Evolutionary conservation across 2,329 filamentous ascomycete genomes (phyloP).

Genomic region (Apiospora hydei): DNA sequence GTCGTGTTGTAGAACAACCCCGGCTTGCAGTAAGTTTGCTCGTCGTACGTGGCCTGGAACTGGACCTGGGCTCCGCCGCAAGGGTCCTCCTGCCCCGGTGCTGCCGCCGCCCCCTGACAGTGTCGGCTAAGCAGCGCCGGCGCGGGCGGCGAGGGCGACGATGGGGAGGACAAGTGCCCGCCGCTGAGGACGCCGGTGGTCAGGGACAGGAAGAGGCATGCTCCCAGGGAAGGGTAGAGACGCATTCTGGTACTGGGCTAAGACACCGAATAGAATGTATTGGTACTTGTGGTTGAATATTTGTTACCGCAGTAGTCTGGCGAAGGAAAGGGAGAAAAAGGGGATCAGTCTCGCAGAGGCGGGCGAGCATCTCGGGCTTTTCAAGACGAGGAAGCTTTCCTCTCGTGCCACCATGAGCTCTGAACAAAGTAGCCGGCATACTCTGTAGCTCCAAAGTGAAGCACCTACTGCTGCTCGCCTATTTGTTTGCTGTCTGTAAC

Average conservation of each 20-base stretch:
- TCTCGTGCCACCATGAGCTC: neutral
- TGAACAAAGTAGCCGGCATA: neutral
- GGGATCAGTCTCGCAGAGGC: neutral
- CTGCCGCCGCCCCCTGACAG: neutral
- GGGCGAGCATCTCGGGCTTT: neutral
- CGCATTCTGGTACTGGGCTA: neutral
- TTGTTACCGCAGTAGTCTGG: too few relatives aligned
- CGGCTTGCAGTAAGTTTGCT: neutral
- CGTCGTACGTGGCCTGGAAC: neutral
- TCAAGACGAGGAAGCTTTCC: neutral
- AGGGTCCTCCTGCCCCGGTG: neutral
- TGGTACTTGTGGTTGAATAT: rapidly evolving
- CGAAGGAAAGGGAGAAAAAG: neutral
- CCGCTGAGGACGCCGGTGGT: too few relatives aligned
- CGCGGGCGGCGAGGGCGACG: neutral
- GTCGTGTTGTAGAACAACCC: too few relatives aligned
- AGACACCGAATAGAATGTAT: too few relatives aligned
- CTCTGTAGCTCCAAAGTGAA: neutral
- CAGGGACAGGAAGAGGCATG: neutral
- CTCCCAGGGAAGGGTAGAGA: too few relatives aligned
- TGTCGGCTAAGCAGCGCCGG: too few relatives aligned
- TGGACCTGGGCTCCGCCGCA: neutral
- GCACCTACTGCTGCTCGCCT: neutral
- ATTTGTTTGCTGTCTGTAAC: neutral
- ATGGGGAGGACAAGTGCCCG: neutral